Evolutionary conservation across 176 grass and related monocot species (phyloP).

Genomic region (Ampelocalamus luodianensis): DNA sequence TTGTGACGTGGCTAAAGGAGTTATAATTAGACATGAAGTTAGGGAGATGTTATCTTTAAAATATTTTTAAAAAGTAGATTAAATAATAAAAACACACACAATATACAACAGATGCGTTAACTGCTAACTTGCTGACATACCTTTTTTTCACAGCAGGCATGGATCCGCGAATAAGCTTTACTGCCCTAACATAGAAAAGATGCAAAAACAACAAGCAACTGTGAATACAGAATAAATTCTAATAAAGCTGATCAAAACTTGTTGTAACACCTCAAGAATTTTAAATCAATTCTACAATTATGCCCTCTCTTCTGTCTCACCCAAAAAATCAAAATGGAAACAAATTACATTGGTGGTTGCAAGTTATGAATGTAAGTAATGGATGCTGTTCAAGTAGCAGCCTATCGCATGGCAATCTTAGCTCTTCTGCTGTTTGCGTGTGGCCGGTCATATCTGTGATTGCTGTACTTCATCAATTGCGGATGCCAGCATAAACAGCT

Average conservation of each 20-base stretch:
- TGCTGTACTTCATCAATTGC: conserved; percentile 46
- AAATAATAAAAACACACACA: too few relatives aligned
- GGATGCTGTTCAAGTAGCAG: conserved; percentile 40
- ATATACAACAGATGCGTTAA: background rate
- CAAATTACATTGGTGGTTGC: conserved; percentile 53
- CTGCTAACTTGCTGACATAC: background rate
- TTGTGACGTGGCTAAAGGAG: too few relatives aligned
- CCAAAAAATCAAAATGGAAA: conserved; percentile 54
- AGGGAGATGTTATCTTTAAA: too few relatives aligned
- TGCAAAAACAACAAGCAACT: conserved; percentile 1
- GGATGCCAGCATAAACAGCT: conserved; percentile 40
- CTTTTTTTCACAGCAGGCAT: conserved; percentile 9
- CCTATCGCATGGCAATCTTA: conserved; percentile 47
- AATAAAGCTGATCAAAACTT: conserved; percentile 49
- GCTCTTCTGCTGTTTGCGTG: conserved; percentile 53
- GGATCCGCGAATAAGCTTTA: conserved; percentile 27
- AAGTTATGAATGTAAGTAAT: conserved; percentile 50
- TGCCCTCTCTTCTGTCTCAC: conserved; percentile 41
- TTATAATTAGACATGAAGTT: too few relatives aligned
- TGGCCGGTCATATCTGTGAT: conserved; percentile 16
- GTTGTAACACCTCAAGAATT: conserved; percentile 51
- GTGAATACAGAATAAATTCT: conserved; percentile 23
- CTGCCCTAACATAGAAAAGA: conserved; percentile 10
- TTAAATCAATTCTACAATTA: conserved; percentile 59
- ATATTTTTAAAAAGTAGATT: too few relatives aligned